Evolutionary conservation across 192 early-diverging fungal species (phyloP).

Genomic region (Coemansia sp.): DNA sequence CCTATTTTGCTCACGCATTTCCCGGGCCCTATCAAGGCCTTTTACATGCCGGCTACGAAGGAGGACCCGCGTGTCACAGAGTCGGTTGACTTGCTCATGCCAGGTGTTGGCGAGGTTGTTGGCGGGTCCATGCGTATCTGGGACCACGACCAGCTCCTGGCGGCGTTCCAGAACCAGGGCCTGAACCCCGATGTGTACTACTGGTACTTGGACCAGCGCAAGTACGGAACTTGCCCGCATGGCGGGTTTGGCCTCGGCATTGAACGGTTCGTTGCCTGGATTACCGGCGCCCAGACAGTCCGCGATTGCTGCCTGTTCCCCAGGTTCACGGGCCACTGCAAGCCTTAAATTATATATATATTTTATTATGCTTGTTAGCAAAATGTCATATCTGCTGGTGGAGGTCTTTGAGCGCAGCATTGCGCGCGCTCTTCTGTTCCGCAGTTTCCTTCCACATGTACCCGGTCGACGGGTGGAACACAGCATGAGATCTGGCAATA

Average conservation of each 20-base stretch:
- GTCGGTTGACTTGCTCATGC: constrained; percentile 98
- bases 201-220: constrained; percentile 99
- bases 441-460: constrained; percentile 51
- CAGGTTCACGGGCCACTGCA: constrained; percentile 85
- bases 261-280: constrained; percentile 97
- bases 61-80: constrained; percentile 90
- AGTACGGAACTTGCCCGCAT: constrained; percentile 95
- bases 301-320: constrained; percentile 93
- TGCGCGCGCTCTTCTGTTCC: constrained; percentile 34
- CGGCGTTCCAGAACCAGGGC: constrained; percentile 86
- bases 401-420: constrained; percentile 35
- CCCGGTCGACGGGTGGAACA: constrained; percentile 52
- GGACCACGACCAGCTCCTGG: constrained; percentile 78
- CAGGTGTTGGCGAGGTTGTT: constrained; percentile 97
- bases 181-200: constrained; percentile 96
- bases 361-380: background rate
- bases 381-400: background rate
- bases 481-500: constrained; percentile 29
- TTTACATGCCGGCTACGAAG: constrained; percentile 97
- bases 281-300: constrained; percentile 89
- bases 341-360: constrained; percentile 60
- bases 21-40: constrained; percentile 97
- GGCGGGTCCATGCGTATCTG: constrained; percentile 98
- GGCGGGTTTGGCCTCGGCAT: constrained; percentile 98
- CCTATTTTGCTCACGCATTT: constrained; percentile 96